Base-by-base conservation (phyloP, 164 flowering plant genomes). In the Vitis riparia region DNA sequence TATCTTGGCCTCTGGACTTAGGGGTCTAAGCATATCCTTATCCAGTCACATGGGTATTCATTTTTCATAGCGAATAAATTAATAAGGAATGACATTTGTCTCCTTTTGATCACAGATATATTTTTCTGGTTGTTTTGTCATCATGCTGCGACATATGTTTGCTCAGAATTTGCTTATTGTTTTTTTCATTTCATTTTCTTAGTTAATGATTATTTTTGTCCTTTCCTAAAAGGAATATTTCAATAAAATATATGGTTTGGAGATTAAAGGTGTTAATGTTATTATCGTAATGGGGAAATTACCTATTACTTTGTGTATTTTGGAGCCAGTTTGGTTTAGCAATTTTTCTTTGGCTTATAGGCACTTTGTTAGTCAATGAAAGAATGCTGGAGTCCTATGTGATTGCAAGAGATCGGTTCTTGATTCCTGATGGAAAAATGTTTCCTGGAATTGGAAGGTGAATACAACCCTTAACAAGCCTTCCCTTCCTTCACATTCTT, bases 341-440 rank as follows among this genome's bases (percentile, higher is more conserved):
- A 51, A 47, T 66, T 29, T 63, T 44, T 69, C 55, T 66, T 29
- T 69, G 37, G 68, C 44, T 56, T 81, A 60, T 69, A 96, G 99
- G 99, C 68, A 96, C 98, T 57, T 83, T 96, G 63, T 76, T 96
- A 63, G 85, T 96, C 53, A 96, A 96, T 81, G 99, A 96, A 76
- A 91, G 98, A 80, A 96, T 96, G 99, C 85, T 96, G 73, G 99
- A 96, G 77, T 82, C 99, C 11, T 96, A 96, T 81, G 97, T 93
- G 60, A 96, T 96, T 85, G 99, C 99, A 61, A 89, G 98, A 81
- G 99, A 96, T 74, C 82, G 97, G 15, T 93, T 93, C 66, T 95
- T 96, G 65, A 77, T 78, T 66, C 93, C 97, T 27, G 83, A 82
- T 75, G 99, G 99, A 55, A 93, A 88, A 78, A 89, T 96, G 99